Percentiles rank a stretch among this genome's conserved stretches.
phyloP scores from a whole-genome alignment of 2,329 filamentous ascomycete genomes.

The Rutstroemia sp. region DNA sequence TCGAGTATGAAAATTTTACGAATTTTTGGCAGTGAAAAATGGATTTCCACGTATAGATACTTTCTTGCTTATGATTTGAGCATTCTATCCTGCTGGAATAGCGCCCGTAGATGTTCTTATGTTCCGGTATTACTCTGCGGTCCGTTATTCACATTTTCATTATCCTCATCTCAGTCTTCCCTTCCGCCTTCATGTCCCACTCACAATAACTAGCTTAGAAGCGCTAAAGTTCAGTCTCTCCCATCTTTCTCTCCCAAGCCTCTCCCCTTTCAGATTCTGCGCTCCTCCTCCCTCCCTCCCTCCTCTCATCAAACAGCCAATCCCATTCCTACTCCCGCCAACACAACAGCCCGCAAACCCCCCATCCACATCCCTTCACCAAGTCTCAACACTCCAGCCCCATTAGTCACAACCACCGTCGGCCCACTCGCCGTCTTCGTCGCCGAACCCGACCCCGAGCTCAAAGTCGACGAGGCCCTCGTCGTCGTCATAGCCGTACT shows the following conservation, averaged over 20 bases:
- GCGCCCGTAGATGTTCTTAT: too few relatives aligned
- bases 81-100: too few relatives aligned
- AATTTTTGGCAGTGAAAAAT: not conserved
- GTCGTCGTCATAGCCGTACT: not conserved
- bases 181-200: too few relatives aligned
- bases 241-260: too few relatives aligned
- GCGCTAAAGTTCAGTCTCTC: too few relatives aligned
- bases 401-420: not conserved
- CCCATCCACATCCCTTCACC: not conserved
- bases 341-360: not conserved
- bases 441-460: not conserved
- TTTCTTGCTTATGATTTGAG: too few relatives aligned
- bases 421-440: not conserved
- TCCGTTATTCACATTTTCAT: too few relatives aligned
- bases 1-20: not conserved
- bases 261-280: too few relatives aligned
- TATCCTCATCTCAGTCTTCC: too few relatives aligned
- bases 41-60: too few relatives aligned
- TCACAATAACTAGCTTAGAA: too few relatives aligned
- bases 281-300: not conserved
- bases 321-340: not conserved
- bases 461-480: not conserved
- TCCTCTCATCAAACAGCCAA: not conserved
- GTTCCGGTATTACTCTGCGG: too few relatives aligned
- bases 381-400: not conserved